These are phyloP conservation scores for Metrosideros polymorpha DNA, from an alignment of 441 rosid species.

Conservation along the genomic window DNA sequence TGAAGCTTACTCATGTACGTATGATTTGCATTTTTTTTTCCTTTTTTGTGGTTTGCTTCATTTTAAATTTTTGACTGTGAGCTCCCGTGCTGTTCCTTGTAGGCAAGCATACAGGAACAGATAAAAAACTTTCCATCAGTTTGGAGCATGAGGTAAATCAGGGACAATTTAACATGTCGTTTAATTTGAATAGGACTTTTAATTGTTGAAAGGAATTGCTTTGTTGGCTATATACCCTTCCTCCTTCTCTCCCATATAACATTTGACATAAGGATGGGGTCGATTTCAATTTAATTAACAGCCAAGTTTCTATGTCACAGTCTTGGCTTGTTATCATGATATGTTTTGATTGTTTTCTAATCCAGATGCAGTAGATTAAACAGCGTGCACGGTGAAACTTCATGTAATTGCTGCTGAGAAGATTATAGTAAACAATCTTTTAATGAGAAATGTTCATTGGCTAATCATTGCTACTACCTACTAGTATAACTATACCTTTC, in stretches of 20 bases:
- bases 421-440: not conserved
- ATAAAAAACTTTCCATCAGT: conserved; percentile 81
- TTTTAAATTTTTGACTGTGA: not conserved
- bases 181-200: not conserved
- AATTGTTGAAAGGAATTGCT: not conserved
- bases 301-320: not conserved
- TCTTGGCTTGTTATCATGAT: not conserved
- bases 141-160: conserved; percentile 81
- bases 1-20: conserved; percentile 92
- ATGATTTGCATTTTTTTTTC: not conserved
- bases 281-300: not conserved
- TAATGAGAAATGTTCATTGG: not conserved
- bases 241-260: not conserved
- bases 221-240: not conserved
- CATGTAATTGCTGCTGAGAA: not conserved
- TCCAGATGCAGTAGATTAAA: not conserved
- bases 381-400: not conserved
- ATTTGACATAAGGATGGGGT: not conserved
- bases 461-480: not conserved
- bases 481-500: not conserved
- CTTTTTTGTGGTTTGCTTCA: not conserved
- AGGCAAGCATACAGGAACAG: conserved; percentile 92
- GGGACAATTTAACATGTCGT: not conserved
- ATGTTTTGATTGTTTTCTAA: not conserved
- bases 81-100: not conserved